A percentile compares a stretch with the other conserved stretches of the same genome.
phyloP scores from a whole-genome alignment of 148 eudicot genomes.

The Rhododendron vialii region DNA sequence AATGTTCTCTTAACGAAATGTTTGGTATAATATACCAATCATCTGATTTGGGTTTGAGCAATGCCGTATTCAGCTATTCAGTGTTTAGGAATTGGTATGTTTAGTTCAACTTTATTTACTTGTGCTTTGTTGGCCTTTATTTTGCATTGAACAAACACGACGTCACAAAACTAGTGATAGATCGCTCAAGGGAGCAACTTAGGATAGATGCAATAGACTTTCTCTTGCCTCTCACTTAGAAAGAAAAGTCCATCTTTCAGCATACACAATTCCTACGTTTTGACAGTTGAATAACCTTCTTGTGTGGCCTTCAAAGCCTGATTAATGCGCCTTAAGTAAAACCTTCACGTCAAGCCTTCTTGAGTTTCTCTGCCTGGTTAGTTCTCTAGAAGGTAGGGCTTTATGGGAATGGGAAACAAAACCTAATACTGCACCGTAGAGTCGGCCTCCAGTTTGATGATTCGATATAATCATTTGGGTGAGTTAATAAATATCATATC shows the following conservation, averaged over 20 bases:
- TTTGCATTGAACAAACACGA: too few relatives aligned
- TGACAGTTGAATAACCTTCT: not conserved
- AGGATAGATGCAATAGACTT: too few relatives aligned
- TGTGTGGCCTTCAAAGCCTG: not conserved
- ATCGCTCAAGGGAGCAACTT: too few relatives aligned
- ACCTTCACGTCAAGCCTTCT: not conserved
- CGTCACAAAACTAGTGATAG: too few relatives aligned
- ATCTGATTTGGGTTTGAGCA: not conserved
- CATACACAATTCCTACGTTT: not conserved
- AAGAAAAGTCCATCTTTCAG: too few relatives aligned
- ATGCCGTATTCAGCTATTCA: not conserved
- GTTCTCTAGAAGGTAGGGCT: not conserved
- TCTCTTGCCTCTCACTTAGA: too few relatives aligned
- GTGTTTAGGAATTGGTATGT: not conserved
- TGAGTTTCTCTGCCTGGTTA: not conserved
- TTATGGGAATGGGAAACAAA: not conserved
- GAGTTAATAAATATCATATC: not conserved
- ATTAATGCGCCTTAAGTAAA: not conserved
- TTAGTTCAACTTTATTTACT: not conserved
- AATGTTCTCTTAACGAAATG: too few relatives aligned
- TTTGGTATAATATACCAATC: not conserved
- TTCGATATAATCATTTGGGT: too few relatives aligned
- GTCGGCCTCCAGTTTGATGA: not conserved
- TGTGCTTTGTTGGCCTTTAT: too few relatives aligned
- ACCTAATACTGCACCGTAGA: not conserved